These are phyloP conservation scores for Prunus mume DNA, from an alignment of 306 rosid genomes.

Conservation along the genomic window DNA sequence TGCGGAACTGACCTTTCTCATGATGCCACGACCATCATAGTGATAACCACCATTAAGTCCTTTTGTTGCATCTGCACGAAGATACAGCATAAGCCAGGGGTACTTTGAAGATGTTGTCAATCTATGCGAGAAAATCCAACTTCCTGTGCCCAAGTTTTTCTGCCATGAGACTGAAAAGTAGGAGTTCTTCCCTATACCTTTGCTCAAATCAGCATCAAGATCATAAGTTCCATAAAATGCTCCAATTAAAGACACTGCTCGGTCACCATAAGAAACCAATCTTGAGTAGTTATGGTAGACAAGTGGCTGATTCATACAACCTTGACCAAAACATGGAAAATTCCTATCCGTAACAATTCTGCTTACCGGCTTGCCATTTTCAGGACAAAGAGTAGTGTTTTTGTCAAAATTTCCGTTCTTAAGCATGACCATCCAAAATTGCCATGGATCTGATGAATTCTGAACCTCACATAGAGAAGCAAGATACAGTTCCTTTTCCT, in stretches of 20 bases:
- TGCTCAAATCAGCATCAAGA: slow-evolving; percentile 43
- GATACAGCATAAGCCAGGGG: slow-evolving; percentile 60
- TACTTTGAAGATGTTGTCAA: slow-evolving; percentile 47
- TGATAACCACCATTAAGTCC: slow-evolving; percentile 62
- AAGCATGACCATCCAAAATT: slow-evolving; percentile 65
- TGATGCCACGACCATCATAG: slow-evolving; percentile 48
- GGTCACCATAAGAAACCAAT: slow-evolving; percentile 19
- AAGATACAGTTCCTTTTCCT: slow-evolving; percentile 51
- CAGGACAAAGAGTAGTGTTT: slow-evolving; percentile 51
- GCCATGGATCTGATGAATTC: slow-evolving; percentile 41
- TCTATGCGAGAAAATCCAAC: slow-evolving; percentile 48
- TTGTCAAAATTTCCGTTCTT: slow-evolving; percentile 59
- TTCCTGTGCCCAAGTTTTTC: slow-evolving; percentile 44
- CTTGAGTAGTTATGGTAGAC: slow-evolving; percentile 46
- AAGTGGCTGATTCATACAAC: slow-evolving; percentile 67
- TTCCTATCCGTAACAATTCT: slow-evolving; percentile 31
- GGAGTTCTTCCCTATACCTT: slow-evolving; percentile 34
- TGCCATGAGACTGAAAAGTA: slow-evolving; percentile 51
- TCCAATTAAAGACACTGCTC: slow-evolving; percentile 25
- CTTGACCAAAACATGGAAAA: slow-evolving; percentile 58
- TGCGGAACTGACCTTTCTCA: slow-evolving; percentile 37
- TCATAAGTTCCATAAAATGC: slow-evolving; percentile 61
- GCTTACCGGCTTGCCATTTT: slow-evolving; percentile 40
- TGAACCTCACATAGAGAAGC: slow-evolving; percentile 40
- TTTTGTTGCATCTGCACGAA: slow-evolving; percentile 48